Evolutionary conservation across 345 rosid species (phyloP).

Genomic region (Populus pruinosa): DNA sequence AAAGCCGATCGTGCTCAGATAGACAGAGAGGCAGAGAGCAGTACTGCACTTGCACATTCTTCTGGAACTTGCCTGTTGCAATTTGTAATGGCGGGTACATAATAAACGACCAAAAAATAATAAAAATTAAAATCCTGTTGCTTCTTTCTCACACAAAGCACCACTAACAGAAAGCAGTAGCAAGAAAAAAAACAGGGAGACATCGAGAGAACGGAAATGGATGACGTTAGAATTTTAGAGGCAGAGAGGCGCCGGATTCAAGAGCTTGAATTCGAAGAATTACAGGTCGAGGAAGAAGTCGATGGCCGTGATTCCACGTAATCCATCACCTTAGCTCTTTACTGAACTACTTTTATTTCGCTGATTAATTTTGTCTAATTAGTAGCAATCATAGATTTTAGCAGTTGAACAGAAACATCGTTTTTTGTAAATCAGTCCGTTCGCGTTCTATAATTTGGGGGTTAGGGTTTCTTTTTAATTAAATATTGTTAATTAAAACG

Average conservation of each 20-base stretch:
- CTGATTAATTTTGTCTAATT: not conserved
- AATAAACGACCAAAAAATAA: not conserved
- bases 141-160: not conserved
- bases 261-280: slow-evolving; percentile 76
- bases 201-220: slow-evolving; percentile 13
- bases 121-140: not conserved
- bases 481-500: not conserved
- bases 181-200: not conserved
- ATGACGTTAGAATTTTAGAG: slow-evolving; percentile 46
- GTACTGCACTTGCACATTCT: not conserved
- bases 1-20: not conserved
- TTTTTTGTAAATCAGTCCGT: not conserved
- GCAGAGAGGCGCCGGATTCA: slow-evolving; percentile 80
- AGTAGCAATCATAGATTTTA: not conserved
- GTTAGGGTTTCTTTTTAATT: not conserved
- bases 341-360: slow-evolving; percentile 7
- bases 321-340: not conserved
- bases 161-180: not conserved
- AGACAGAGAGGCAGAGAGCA: not conserved
- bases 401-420: not conserved
- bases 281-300: slow-evolving; percentile 85
- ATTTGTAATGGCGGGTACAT: not conserved
- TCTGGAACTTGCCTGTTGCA: not conserved
- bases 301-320: slow-evolving; percentile 43
- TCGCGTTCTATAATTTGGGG: not conserved